A percentile compares a stretch with the other conserved stretches of the same genome.
These are phyloP conservation scores for Microcyclosporella mali DNA, from an alignment of 2,329 filamentous ascomycete species.

Conservation along the genomic window DNA sequence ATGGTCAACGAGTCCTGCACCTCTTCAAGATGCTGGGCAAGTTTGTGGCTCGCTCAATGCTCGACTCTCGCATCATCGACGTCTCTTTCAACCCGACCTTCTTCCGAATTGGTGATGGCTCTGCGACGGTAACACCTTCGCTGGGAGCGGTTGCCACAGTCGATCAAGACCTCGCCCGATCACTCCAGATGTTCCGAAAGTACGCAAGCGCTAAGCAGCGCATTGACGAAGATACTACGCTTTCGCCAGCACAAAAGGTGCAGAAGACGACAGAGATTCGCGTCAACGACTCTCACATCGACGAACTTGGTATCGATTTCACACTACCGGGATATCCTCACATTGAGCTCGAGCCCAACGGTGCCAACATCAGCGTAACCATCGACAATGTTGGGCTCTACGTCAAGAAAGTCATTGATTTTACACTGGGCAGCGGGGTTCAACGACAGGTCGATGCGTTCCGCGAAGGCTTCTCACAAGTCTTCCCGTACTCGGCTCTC, in stretches of 20 bases:
- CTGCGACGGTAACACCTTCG: conserved; percentile 65
- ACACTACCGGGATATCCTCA: conserved; percentile 84
- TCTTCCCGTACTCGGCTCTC: conserved; percentile 90
- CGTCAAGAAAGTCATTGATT: conserved; percentile 81
- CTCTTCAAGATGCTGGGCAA: conserved; percentile 92
- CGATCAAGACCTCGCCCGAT: conserved; percentile 77
- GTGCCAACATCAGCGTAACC: conserved; percentile 67
- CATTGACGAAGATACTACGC: conserved; percentile 64
- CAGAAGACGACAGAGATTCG: conserved; percentile 62
- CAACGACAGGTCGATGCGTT: conserved; percentile 87
- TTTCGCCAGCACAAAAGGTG: conserved; percentile 65
- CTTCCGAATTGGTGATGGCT: conserved; percentile 81
- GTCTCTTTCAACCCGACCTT: conserved; percentile 96
- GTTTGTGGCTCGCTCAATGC: conserved; percentile 95
- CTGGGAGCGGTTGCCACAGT: conserved; percentile 85
- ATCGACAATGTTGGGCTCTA: conserved; percentile 90
- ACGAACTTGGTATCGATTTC: conserved; percentile 88
- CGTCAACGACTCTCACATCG: conserved; percentile 70
- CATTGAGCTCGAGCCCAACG: conserved; percentile 74
- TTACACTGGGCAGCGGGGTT: conserved; percentile 85
- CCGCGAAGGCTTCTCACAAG: conserved; percentile 82
- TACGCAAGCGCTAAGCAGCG: conserved; percentile 77
- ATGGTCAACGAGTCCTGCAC: conserved; percentile 80
- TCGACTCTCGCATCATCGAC: conserved; percentile 95
- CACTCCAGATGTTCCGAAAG: conserved; percentile 78